Conservation (phyloP, 306 rosid genomes). For the Lathyrus sativus region DNA sequence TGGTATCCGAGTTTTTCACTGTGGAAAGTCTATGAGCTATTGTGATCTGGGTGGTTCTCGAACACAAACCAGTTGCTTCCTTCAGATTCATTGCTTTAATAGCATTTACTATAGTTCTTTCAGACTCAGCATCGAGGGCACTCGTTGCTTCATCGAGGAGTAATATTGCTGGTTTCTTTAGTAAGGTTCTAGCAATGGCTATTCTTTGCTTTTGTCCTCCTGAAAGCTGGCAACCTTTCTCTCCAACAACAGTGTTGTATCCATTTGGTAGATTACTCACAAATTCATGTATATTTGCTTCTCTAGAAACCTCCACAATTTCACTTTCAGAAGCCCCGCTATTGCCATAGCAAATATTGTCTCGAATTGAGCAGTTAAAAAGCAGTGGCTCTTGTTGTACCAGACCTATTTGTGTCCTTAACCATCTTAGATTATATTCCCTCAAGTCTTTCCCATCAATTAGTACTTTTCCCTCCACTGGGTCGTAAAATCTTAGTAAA, state of each 20-base stretch:
- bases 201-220: constrained; percentile 95
- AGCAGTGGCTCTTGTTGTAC: constrained; percentile 93
- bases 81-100: constrained; percentile 55
- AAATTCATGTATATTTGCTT: constrained; percentile 82
- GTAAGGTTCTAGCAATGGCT: constrained; percentile 81
- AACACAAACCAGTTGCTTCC: constrained; percentile 43
- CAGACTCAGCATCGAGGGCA: constrained; percentile 89
- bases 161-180: constrained; percentile 73
- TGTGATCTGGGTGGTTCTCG: constrained; percentile 71
- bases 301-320: constrained; percentile 62
- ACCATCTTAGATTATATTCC: constrained; percentile 74
- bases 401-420: constrained; percentile 75
- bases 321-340: constrained; percentile 69
- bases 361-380: constrained; percentile 72
- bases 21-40: constrained; percentile 89
- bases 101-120: constrained; percentile 64
- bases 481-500: constrained; percentile 76
- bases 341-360: constrained; percentile 73
- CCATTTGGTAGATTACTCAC: constrained; percentile 73
- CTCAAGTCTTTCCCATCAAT: constrained; percentile 68
- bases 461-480: constrained; percentile 58
- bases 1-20: constrained; percentile 68
- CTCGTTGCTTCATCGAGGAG: constrained; percentile 95
- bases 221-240: constrained; percentile 87
- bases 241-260: constrained; percentile 74